These are phyloP conservation scores for Leptoxyphium fumago DNA, from an alignment of 2,329 filamentous ascomycete species.

Conservation along the genomic window DNA sequence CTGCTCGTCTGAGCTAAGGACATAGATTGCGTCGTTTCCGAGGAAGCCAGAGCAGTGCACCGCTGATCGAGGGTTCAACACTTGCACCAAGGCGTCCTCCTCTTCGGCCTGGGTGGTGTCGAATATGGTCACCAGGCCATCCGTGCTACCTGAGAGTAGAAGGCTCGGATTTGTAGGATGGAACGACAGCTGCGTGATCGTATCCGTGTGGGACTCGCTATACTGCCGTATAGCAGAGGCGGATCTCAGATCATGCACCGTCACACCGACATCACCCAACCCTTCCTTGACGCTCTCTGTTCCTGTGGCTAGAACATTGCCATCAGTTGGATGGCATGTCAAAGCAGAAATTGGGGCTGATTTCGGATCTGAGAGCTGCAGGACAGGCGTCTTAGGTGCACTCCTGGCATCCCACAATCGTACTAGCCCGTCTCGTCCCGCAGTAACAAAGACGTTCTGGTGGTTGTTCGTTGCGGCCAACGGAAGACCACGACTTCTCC, in stretches of 20 bases:
- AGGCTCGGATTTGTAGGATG: constrained; percentile 38
- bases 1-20: constrained; percentile 64
- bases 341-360: constrained; percentile 48
- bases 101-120: constrained; percentile 57
- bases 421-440: constrained; percentile 21
- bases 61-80: constrained; percentile 62
- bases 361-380: constrained; percentile 25
- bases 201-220: constrained; percentile 39
- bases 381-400: constrained; percentile 7
- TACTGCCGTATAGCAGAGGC: constrained; percentile 24
- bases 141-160: constrained; percentile 63
- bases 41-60: constrained; percentile 65
- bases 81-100: constrained; percentile 63
- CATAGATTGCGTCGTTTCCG: constrained; percentile 48
- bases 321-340: constrained; percentile 33
- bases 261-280: constrained; percentile 23
- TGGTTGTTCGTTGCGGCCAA: constrained; percentile 52
- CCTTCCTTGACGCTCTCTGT: constrained; percentile 41
- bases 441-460: constrained; percentile 46
- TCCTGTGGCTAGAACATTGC: constrained; percentile 52
- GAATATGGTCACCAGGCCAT: constrained; percentile 65
- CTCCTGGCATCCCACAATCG: constrained; percentile 4
- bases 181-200: constrained; percentile 40
- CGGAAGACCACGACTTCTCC: constrained; percentile 42
- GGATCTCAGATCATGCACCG: constrained; percentile 25